A percentile compares a stretch with the other conserved stretches of the same genome.
phyloP scores from a whole-genome alignment of 257 asterid species.

The Cinchona pubescens region DNA sequence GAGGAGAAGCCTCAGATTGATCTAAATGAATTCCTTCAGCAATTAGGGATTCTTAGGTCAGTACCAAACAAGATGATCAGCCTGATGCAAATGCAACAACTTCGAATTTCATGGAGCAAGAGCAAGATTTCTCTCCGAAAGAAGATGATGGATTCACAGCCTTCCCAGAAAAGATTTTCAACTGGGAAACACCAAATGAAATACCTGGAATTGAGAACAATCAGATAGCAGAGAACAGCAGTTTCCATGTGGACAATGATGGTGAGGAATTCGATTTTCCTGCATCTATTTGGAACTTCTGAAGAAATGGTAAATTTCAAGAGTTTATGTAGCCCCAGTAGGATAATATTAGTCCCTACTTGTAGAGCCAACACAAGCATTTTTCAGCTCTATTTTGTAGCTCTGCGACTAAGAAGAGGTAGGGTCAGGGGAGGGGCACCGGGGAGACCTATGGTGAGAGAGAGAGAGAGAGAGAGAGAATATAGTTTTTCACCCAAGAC shows the following conservation, averaged over 20 bases:
- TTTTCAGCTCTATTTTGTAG: not conserved
- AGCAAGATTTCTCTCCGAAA: slow-evolving; percentile 37
- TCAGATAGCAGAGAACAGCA: slow-evolving; percentile 30
- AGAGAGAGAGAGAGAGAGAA: not conserved
- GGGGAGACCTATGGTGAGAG: too few species aligned
- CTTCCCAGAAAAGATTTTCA: slow-evolving; percentile 47
- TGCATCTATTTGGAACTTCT: slow-evolving; percentile 34
- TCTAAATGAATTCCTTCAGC: slow-evolving; percentile 86
- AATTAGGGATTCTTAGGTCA: slow-evolving; percentile 74
- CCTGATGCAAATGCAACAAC: slow-evolving; percentile 27
- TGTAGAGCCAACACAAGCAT: not conserved
- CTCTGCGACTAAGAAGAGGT: not conserved
- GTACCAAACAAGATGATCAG: slow-evolving; percentile 49
- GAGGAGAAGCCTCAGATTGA: slow-evolving; percentile 86
- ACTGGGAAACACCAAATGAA: slow-evolving; percentile 74
- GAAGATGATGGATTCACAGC: slow-evolving; percentile 31
- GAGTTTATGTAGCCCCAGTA: not conserved
- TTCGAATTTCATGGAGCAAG: slow-evolving; percentile 29
- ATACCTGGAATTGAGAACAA: slow-evolving; percentile 54
- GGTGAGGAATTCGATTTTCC: slow-evolving; percentile 25
- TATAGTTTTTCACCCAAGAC: not conserved
- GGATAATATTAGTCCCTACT: not conserved
- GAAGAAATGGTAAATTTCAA: not conserved
- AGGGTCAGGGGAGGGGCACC: not conserved
- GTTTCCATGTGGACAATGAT: slow-evolving; percentile 15